A percentile compares a stretch with the other conserved stretches of the same genome.
These are phyloP conservation scores for Malassezia caprae DNA, from an alignment of 1,284 basidiomycete species.

Conservation along the genomic window DNA sequence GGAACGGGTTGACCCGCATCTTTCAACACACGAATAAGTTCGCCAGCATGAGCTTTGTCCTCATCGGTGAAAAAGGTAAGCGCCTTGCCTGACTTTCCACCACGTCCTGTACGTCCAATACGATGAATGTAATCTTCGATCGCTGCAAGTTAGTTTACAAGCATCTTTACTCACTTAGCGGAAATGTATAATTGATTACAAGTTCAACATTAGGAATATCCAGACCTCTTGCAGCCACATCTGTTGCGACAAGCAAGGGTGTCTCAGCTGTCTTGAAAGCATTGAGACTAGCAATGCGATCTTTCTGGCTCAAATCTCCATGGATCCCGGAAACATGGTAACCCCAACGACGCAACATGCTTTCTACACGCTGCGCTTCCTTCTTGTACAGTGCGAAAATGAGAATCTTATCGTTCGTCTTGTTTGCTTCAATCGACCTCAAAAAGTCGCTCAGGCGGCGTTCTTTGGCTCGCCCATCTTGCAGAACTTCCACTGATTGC, in stretches of 20 bases:
- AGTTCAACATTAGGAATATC: constrained; percentile 92
- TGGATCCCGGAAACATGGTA: constrained; percentile 80
- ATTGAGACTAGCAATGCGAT: constrained; percentile 75
- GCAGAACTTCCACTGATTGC: constrained; percentile 74
- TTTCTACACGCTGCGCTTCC: constrained; percentile 75
- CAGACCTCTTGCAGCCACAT: constrained; percentile 89
- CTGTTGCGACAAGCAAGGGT: constrained; percentile 83
- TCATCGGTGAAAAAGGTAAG: constrained; percentile 79
- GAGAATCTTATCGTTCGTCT: constrained; percentile 61
- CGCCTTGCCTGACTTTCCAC: constrained; percentile 78
- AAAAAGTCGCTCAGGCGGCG: constrained; percentile 49
- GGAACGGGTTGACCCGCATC: constrained; percentile 69
- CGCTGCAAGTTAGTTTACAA: background rate
- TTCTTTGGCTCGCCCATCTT: constrained; percentile 79
- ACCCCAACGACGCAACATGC: constrained; percentile 65
- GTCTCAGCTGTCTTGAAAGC: constrained; percentile 78
- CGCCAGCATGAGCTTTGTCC: constrained; percentile 69
- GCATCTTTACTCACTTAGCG: constrained; percentile 57
- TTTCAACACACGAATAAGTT: constrained; percentile 78
- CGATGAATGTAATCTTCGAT: constrained; percentile 79
- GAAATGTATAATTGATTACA: constrained; percentile 71
- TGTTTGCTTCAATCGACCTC: constrained; percentile 44
- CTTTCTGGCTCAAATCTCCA: constrained; percentile 80
- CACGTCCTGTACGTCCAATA: constrained; percentile 89
- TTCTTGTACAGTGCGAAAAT: constrained; percentile 92